Evolutionary conservation across 805 yeast species (phyloP).

Genomic region (Yamadazyma ubonensis): DNA sequence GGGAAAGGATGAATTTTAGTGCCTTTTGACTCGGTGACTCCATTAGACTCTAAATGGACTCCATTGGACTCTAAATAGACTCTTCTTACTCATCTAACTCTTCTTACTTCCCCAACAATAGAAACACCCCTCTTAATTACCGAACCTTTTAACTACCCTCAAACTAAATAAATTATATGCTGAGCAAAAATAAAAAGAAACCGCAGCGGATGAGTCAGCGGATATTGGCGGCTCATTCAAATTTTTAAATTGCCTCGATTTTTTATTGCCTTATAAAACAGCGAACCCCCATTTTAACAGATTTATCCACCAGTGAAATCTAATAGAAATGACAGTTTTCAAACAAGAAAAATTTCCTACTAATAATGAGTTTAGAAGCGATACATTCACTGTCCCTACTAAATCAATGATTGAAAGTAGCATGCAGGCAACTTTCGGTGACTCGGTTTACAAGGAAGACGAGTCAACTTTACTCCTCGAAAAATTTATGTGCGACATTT

Average conservation of each 20-base stretch:
- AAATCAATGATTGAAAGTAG: constrained; percentile 61
- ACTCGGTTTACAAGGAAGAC: constrained; percentile 45
- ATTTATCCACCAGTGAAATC: no score
- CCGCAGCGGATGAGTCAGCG: constrained; percentile 7
- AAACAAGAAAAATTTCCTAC: constrained; percentile 21
- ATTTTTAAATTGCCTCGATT: constrained; percentile 1
- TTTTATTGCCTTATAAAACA: background rate
- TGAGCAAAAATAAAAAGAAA: background rate
- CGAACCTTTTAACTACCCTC: no score
- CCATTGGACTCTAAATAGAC: no score
- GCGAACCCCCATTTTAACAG: background rate
- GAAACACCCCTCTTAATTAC: no score
- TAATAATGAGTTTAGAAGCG: constrained; percentile 48
- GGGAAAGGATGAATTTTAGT: no score
- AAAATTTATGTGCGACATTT: constrained; percentile 29
- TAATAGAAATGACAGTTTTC: constrained; percentile 5
- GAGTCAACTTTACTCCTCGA: constrained; percentile 33
- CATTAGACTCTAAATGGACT: no score
- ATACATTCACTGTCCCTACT: constrained; percentile 90
- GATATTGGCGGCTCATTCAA: constrained; percentile 3
- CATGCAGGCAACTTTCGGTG: constrained; percentile 35
- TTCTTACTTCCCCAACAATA: no score
- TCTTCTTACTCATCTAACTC: no score
- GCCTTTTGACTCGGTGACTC: no score
- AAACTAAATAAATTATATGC: background rate